A percentile compares a stretch with the other conserved stretches of the same genome.
These are phyloP conservation scores for Myxozyma neotropica DNA, from an alignment of 805 yeast genomes.

Conservation along the genomic window DNA sequence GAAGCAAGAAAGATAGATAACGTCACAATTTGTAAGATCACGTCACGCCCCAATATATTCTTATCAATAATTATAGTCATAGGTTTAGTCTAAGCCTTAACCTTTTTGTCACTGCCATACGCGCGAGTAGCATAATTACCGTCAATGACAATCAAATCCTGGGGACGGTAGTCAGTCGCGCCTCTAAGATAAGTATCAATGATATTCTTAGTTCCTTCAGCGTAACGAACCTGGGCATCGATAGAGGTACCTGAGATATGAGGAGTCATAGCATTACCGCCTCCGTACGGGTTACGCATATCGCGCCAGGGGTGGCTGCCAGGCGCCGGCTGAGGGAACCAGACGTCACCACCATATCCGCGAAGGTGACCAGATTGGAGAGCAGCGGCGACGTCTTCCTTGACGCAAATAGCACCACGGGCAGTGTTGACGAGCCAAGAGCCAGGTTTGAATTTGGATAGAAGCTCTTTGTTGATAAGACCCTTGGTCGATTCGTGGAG, in stretches of 20 bases:
- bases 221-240: slow-evolving; percentile 77
- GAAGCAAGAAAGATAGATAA: too few relatives aligned
- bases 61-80: too few relatives aligned
- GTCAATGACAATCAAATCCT: slow-evolving; percentile 68
- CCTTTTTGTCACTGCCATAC: slow-evolving; percentile 51
- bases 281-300: slow-evolving; percentile 65
- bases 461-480: slow-evolving; percentile 63
- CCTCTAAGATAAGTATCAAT: slow-evolving; percentile 63
- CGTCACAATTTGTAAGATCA: too few relatives aligned
- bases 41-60: too few relatives aligned
- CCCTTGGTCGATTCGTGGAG: slow-evolving; percentile 71
- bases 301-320: slow-evolving; percentile 75
- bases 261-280: slow-evolving; percentile 85
- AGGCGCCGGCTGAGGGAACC: slow-evolving; percentile 86
- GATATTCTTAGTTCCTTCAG: slow-evolving; percentile 68
- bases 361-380: slow-evolving; percentile 65
- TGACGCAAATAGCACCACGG: slow-evolving; percentile 76
- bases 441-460: slow-evolving; percentile 72
- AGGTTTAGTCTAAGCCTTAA: not conserved
- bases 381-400: slow-evolving; percentile 75
- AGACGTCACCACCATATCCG: slow-evolving; percentile 86
- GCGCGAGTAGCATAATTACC: slow-evolving; percentile 76
- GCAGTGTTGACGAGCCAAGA: slow-evolving; percentile 78
- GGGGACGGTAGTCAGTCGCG: slow-evolving; percentile 70
- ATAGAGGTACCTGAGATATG: slow-evolving; percentile 78